phyloP scores from a whole-genome alignment of 257 asterid genomes.

The Solanum medicagineum region DNA sequence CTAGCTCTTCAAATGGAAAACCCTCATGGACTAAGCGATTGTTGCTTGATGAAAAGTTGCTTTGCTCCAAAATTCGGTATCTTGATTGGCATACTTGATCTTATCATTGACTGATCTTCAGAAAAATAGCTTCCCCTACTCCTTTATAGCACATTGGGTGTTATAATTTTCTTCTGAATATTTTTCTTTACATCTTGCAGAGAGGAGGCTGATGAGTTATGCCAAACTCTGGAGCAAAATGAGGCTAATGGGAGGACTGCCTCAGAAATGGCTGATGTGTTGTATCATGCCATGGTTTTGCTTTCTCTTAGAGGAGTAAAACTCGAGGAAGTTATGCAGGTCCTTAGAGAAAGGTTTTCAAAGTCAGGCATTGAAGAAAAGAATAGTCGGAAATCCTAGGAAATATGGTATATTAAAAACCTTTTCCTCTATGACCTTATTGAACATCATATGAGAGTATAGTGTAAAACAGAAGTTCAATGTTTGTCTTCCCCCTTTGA shows the following conservation, averaged over 20 bases:
- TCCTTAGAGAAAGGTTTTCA: constrained; percentile 59
- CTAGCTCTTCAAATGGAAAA: constrained; percentile 26
- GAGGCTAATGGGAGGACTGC: constrained; percentile 59
- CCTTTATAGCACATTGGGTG: background rate
- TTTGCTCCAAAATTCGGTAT: constrained; percentile 78
- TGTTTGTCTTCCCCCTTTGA: background rate
- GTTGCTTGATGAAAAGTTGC: constrained; percentile 42
- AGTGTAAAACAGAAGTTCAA: background rate
- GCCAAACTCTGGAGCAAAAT: constrained; percentile 62
- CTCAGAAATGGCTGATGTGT: constrained; percentile 78
- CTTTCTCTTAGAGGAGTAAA: constrained; percentile 53
- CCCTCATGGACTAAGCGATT: constrained; percentile 80
- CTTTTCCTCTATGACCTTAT: background rate
- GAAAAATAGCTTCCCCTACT: background rate
- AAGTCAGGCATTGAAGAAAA: constrained; percentile 83
- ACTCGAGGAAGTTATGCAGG: constrained; percentile 62
- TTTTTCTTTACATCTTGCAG: constrained; percentile 10
- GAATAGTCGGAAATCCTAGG: constrained; percentile 38
- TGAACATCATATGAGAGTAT: background rate
- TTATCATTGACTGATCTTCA: background rate
- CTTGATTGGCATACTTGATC: background rate
- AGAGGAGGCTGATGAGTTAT: constrained; percentile 90
- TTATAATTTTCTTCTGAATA: background rate
- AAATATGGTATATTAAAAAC: background rate
- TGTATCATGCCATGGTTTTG: constrained; percentile 74